phyloP scores from a whole-genome alignment of 148 eudicot species.

The Cornus controversa region DNA sequence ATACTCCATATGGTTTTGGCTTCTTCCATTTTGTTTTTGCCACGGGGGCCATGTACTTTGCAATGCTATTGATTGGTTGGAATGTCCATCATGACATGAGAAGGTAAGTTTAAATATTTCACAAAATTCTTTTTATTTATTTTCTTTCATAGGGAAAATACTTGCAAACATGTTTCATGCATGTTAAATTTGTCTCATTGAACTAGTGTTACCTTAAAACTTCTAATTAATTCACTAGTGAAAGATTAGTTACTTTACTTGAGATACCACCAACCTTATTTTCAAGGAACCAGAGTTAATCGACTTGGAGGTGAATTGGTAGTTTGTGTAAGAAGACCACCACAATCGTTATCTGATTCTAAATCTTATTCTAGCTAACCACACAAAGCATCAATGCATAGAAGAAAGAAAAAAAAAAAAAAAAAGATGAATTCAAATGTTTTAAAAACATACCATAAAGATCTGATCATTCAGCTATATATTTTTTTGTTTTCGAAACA shows the following conservation, averaged over 20 bases:
- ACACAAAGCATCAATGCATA: no score
- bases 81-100: conserved; percentile 69
- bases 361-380: background rate
- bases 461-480: background rate
- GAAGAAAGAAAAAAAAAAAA: no score
- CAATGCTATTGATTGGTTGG: conserved; percentile 82
- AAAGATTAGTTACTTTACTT: no score
- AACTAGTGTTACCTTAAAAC: no score
- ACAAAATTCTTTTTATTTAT: no score
- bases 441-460: no score
- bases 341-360: background rate
- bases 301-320: background rate
- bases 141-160: no score
- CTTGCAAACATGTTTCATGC: no score
- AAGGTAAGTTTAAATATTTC: conserved; percentile 38
- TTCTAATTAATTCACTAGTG: no score
- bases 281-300: background rate
- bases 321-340: background rate
- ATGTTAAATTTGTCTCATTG: no score
- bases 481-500: background rate
- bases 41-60: conserved; percentile 81
- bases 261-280: background rate
- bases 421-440: background rate
- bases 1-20: conserved; percentile 73
- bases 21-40: conserved; percentile 89